A percentile compares a stretch with the other conserved stretches of the same genome.
phyloP scores from a whole-genome alignment of 1,284 basidiomycete genomes.

The Leccinum pallidistipes region DNA sequence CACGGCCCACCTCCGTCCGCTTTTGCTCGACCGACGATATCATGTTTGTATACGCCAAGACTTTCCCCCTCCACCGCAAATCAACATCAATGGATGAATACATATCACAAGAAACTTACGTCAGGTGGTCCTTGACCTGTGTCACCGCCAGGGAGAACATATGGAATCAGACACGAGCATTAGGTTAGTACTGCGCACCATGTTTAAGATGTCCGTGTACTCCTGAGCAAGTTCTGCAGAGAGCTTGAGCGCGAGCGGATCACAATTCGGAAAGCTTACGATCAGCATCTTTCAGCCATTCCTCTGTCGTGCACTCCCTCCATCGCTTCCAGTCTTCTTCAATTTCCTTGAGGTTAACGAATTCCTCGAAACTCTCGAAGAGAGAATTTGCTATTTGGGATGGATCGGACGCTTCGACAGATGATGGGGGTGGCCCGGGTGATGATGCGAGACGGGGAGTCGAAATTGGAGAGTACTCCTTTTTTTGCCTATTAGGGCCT shows the following conservation, averaged over 20 bases:
- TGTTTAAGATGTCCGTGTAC: constrained; percentile 22
- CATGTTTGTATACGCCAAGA: constrained; percentile 22
- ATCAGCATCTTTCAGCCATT: constrained; percentile 34
- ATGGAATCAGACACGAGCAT: not conserved
- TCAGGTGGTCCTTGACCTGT: constrained; percentile 33
- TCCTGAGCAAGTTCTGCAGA: constrained; percentile 23
- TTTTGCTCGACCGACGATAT: constrained; percentile 21
- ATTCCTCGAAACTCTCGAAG: constrained; percentile 20
- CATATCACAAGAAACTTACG: constrained; percentile 17
- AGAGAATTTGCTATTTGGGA: constrained; percentile 16
- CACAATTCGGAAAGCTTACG: constrained; percentile 16
- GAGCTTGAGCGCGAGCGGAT: constrained; percentile 2
- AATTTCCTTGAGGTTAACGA: constrained; percentile 23
- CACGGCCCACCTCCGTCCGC: constrained; percentile 15
- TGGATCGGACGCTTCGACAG: constrained; percentile 11
- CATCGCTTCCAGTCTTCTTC: constrained; percentile 27
- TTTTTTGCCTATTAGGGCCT: not conserved
- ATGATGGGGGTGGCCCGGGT: constrained; percentile 7
- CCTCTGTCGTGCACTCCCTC: constrained; percentile 31
- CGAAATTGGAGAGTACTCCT: constrained; percentile 27
- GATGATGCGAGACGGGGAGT: constrained; percentile 22
- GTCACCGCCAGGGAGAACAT: not conserved
- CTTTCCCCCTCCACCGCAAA: constrained; percentile 15
- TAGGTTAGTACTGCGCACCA: constrained; percentile 21
- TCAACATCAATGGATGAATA: constrained; percentile 1